Evolutionary conservation across 352 stramenopile genomes (phyloP), one percentile per base, ranked within the genome.

Genomic region (Phytopythium boreale): DNA sequence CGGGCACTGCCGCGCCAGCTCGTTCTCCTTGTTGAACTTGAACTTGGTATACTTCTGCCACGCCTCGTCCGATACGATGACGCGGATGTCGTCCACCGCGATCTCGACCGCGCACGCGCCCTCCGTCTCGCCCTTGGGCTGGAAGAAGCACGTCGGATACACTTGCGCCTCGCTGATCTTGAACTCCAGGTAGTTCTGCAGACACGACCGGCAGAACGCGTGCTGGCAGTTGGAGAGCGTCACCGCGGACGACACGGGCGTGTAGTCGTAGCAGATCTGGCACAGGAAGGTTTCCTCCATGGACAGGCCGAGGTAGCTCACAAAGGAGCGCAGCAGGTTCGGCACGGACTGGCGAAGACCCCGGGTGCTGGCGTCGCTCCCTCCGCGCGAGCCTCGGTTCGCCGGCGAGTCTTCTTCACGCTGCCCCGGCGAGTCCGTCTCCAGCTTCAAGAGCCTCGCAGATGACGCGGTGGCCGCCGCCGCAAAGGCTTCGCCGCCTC

Each of bases 1-100:
- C 24, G 77, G 76, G 60, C 87, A 89, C 65, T 92, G 70, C 7
- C 83, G 81, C 15, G 77, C 78, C 29, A 79, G 68, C 49, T 78
- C 64, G 56, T 93, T 69, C 66, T 90, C 79, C 64, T 89, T 82
- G 74, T 91, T 92, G 67, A 97, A 96, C 44, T 90, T 86, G 61
- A 97, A 90, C 61, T 82, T 90, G 64, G 74, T 64, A 58, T 92
- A 96, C 76, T 93, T 94, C 17, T 69, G 72, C 77, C 80, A 95
- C 0, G 83, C 60, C 4, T 78, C 63, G 1, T 78, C 58, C 1
- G 76, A 79, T n/a, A 92, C 68, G 22, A 84, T 59, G 11, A 66
- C 60, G n/a, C 63, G 67, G 27, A 90, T 83, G 36, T 90, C 84
- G 15, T 74, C 64, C 17, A 71, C 56, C 5, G 66, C 31, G 39